Evolutionary conservation across 2,329 filamentous ascomycete genomes (phyloP), one percentile per base, ranked within the genome.

Genomic region (Pleochaeta shiraiana): DNA sequence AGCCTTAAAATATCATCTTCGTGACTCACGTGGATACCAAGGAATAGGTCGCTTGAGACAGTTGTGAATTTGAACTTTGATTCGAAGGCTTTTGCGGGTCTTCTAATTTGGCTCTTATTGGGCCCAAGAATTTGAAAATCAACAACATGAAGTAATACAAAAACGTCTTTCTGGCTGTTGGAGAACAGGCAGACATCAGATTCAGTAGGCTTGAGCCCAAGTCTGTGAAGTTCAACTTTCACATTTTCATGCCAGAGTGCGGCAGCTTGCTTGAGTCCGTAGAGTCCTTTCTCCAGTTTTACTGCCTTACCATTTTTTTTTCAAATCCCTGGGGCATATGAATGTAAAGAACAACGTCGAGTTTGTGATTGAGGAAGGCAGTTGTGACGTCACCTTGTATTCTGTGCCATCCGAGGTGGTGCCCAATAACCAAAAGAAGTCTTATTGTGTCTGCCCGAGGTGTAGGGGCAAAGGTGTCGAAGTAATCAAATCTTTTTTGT

Each of bases 81-180:
- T 53, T 26, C 24, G 47, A 53, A 21, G 24, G 47, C 47, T 53
- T 53, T 53, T 53, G 47, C 47, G 24, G 24, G 47, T 53, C 12
- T 53, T 53, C 24, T 53, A 26, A 53, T 53, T n/a, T 26, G 47
- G 24, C 24, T 19, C 16, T n/a, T 53, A 53, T 26, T 53, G 24
- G 47, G 47, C 24, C 47, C 47, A 53, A 53, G 47, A 53, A 53
- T 53, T 53, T 53, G 47, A 53, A 53, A 53, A 26, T 53, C 47
- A 53, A 19, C 47, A 11, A 53, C 47, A 53, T 53, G 47, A 53
- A 53, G 47, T 26, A 53, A 26, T 26, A 53, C 47, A 53, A 53
- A 53, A n/a, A 53, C 47, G 47, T 53, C 47, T 12, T 26, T 53
- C 24, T 53, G 16, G 4, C 16, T n/a, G 24, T 26, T 53, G 24